These are phyloP conservation scores for Silene conica DNA, from an alignment of 148 eudicot species.

Conservation along the genomic window DNA sequence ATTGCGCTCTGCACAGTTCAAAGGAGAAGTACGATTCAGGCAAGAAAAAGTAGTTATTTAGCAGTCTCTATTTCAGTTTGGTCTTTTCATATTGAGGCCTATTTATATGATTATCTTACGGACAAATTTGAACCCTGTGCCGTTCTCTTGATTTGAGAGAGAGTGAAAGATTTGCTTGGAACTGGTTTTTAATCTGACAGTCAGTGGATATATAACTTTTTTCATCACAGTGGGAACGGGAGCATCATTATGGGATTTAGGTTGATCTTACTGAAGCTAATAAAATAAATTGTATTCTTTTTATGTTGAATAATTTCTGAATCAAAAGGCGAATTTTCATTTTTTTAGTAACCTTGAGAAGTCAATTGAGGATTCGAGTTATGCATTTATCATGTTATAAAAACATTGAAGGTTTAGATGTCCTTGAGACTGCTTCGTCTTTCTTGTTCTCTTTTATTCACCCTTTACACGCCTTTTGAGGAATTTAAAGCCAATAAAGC, in stretches of 20 bases:
- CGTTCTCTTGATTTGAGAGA: neutral
- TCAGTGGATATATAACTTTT: neutral
- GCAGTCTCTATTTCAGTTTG: neutral
- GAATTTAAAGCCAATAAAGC: neutral
- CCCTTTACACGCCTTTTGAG: neutral
- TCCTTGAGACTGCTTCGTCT: neutral
- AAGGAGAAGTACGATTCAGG: conserved; percentile 91
- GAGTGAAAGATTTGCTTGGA: neutral
- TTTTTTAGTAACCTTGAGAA: neutral
- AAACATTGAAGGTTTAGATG: neutral
- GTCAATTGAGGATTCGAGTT: neutral
- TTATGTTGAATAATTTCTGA: neutral
- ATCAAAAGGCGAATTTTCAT: neutral
- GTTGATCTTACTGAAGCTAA: neutral
- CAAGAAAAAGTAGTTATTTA: conserved; percentile 20
- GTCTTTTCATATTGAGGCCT: neutral
- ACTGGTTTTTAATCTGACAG: neutral
- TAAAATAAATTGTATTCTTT: no score
- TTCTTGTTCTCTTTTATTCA: neutral
- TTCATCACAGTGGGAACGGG: neutral
- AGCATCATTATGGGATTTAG: neutral
- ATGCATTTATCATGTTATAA: conserved; percentile 5
- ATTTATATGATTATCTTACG: neutral
- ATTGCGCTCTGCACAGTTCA: conserved; percentile 69
- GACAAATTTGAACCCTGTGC: neutral